Percentiles rank a stretch among this genome's conserved stretches.
Conservation (phyloP, 352 stramenopile species). For the Phytophthora chlamydospora region DNA sequence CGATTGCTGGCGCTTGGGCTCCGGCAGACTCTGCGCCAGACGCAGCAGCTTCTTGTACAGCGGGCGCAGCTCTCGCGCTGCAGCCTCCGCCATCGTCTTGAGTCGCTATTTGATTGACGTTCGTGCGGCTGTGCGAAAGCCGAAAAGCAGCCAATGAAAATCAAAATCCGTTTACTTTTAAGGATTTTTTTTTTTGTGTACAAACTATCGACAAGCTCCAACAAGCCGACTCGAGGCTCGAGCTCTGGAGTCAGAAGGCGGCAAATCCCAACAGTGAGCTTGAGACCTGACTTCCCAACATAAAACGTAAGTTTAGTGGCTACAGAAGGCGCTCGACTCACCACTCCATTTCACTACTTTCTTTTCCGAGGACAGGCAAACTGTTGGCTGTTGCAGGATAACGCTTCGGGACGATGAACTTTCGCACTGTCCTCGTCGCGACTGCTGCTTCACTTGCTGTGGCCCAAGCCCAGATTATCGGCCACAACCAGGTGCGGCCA, state of each 20-base stretch:
- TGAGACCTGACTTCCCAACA: too few species aligned
- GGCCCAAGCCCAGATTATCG: constrained; percentile 22
- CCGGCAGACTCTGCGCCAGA: constrained; percentile 76
- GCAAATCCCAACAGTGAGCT: too few species aligned
- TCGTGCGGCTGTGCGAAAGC: too few species aligned
- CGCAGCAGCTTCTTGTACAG: constrained; percentile 89
- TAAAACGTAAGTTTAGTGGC: too few species aligned
- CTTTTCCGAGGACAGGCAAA: background rate
- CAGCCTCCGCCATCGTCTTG: constrained; percentile 32
- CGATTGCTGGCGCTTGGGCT: constrained; percentile 64
- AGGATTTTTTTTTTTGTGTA: too few species aligned
- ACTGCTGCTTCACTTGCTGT: constrained; percentile 14
- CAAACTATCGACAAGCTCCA: too few species aligned
- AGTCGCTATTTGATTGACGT: background rate
- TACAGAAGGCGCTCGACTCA: too few species aligned
- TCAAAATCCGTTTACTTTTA: too few species aligned
- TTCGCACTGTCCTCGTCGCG: constrained; percentile 10
- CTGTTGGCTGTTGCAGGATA: too few species aligned
- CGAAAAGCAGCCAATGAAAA: background rate
- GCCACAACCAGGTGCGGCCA: constrained; percentile 29
- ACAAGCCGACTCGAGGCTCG: too few species aligned
- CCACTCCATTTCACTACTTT: constrained; percentile 15
- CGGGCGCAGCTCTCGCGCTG: constrained; percentile 53
- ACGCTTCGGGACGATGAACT: constrained; percentile 18
- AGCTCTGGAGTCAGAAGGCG: too few species aligned